A percentile compares a stretch with the other conserved stretches of the same genome.
Evolutionary conservation across 2,329 filamentous ascomycete genomes (phyloP).

Genomic region (Colletotrichum siamense): DNA sequence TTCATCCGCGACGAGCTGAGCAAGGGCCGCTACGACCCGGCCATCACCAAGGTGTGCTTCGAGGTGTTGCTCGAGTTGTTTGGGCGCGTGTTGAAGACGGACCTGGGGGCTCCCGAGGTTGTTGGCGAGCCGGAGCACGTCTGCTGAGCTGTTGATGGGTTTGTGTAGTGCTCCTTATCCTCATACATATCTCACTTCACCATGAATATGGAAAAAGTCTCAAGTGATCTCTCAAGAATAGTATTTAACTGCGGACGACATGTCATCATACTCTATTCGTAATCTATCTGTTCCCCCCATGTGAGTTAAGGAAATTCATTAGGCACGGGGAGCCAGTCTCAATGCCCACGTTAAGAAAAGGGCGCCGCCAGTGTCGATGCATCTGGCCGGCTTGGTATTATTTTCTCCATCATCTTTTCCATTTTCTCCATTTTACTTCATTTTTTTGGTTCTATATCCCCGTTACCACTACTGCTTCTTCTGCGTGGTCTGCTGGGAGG

Average conservation of each 20-base stretch:
- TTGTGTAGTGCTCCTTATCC: neutral
- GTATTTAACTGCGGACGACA: slow-evolving; percentile 24
- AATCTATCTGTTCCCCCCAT: slow-evolving; percentile 9
- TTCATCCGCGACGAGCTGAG: slow-evolving; percentile 93
- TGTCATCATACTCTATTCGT: slow-evolving; percentile 23
- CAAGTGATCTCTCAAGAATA: slow-evolving; percentile 19
- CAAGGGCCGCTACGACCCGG: slow-evolving; percentile 93
- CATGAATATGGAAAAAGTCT: accelerated
- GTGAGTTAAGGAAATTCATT: slow-evolving; percentile 15
- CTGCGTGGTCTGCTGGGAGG: neutral
- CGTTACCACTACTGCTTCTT: neutral
- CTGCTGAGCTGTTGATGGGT: slow-evolving; percentile 52
- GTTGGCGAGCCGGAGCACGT: slow-evolving; percentile 73
- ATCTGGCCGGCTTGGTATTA: slow-evolving; percentile 16
- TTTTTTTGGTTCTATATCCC: neutral
- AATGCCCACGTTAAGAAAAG: slow-evolving; percentile 6
- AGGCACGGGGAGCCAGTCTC: slow-evolving; percentile 20
- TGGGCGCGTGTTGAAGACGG: slow-evolving; percentile 76
- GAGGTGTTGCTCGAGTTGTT: slow-evolving; percentile 90
- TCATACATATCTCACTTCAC: neutral
- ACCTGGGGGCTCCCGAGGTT: slow-evolving; percentile 74
- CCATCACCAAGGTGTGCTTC: slow-evolving; percentile 86
- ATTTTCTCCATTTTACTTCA: neutral
- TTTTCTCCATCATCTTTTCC: neutral
- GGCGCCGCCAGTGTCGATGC: neutral